Evolutionary conservation across 2,329 filamentous ascomycete species (phyloP), one percentile per base, ranked within the genome.

Genomic region (Aspergillus clavatus): DNA sequence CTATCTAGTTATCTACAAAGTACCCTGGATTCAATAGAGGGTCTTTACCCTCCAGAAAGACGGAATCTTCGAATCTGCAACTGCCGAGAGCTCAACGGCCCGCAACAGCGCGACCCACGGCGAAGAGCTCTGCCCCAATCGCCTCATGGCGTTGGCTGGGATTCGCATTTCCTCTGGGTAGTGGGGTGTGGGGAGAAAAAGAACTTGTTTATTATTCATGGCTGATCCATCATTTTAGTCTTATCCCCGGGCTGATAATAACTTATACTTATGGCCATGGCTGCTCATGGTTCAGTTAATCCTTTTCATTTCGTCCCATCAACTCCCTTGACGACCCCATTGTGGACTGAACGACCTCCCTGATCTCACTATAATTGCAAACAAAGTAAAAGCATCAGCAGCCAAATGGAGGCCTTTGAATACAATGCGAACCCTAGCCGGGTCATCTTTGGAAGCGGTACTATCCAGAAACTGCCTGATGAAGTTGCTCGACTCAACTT

Each of bases 371-470:
- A n/a, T n/a, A n/a, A n/a, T n/a, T n/a, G n/a, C n/a, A n/a, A 14
- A 10, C n/a, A 23, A 27, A 5, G 12, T 33, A 27, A 37, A 21
- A n/a, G 21, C 29, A 35, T 7, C 4, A 7, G n/a, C 24, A 8
- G 7, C 27, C 48, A 61, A 41, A 77, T 79, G 75, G 70, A 76
- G n/a, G 56, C 68, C 10, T 81, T 81, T 59, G 76, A 76, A 55
- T 81, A 81, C 63, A 77, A 72, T 46, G 59, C 72, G 36, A 77
- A 76, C 53, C 74, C 78, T 7, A 69, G 67, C 50, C 71, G 77
- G 6, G 74, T 82, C 45, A 64, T 82, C 51, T 82, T 82, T 55
- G 79, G 79, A 49, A 69, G 67, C 39, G 78, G 77, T 40, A 78
- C 73, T 14, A 62, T 81, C 38, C 67, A 74, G 42, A 74, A 74